Percentiles rank a stretch among this genome's conserved stretches.
These are phyloP conservation scores for Cicer bijugum DNA, from an alignment of 306 rosid genomes.

Conservation along the genomic window DNA sequence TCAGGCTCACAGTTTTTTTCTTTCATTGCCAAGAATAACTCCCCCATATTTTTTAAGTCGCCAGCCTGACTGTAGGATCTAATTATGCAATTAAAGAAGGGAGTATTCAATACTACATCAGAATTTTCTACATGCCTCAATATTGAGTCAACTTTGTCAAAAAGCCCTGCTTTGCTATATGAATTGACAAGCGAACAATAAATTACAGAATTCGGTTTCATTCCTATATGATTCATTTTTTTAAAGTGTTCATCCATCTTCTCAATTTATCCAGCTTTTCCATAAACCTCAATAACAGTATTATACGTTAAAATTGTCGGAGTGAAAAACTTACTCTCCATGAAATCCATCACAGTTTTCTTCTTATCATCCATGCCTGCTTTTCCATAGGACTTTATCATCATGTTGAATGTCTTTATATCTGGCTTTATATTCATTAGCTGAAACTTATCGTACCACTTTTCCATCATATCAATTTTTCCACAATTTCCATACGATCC, in stretches of 20 bases:
- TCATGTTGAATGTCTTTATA: constrained; percentile 74
- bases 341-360: constrained; percentile 69
- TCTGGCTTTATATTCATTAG: constrained; percentile 80
- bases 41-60: constrained; percentile 65
- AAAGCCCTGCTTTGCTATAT: constrained; percentile 63
- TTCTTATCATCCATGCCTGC: constrained; percentile 71
- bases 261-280: constrained; percentile 71
- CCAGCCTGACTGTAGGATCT: constrained; percentile 75
- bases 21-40: constrained; percentile 70
- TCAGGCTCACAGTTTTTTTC: constrained; percentile 75
- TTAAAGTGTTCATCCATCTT: constrained; percentile 69
- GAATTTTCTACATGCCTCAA: constrained; percentile 80
- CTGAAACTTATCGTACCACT: constrained; percentile 89
- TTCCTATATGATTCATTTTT: constrained; percentile 78
- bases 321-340: constrained; percentile 71
- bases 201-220: constrained; percentile 82
- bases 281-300: constrained; percentile 79
- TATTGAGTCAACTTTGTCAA: constrained; percentile 72
- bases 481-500: constrained; percentile 71
- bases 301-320: constrained; percentile 76
- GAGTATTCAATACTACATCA: constrained; percentile 75
- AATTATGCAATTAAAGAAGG: constrained; percentile 78
- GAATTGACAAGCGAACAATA: constrained; percentile 84
- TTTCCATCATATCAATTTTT: constrained; percentile 80
- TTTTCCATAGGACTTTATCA: constrained; percentile 84